Conservation (phyloP, 441 rosid species). For the Euphorbia schlechtendalii region DNA sequence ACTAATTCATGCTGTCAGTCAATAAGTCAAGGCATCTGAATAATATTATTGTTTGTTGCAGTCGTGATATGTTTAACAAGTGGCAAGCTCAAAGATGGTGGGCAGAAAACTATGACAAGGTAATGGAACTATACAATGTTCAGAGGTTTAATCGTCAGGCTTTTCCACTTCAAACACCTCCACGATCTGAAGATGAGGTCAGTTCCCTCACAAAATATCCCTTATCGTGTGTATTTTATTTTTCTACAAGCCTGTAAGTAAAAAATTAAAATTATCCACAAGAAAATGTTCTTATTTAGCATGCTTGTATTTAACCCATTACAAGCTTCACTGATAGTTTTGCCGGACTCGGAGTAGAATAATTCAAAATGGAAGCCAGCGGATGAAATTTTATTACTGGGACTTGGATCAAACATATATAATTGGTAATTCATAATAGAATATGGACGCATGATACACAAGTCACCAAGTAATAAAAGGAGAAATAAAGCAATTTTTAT, state of each 20-base stretch:
- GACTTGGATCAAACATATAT: too few species aligned
- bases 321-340: too few species aligned
- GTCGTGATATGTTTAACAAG: conserved; percentile 92
- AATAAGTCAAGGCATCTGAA: conserved; percentile 17
- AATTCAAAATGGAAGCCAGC: background rate
- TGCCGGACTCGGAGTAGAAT: background rate
- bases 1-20: conserved; percentile 3
- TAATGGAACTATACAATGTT: conserved; percentile 92
- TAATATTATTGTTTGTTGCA: conserved; percentile 30
- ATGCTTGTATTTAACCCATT: background rate
- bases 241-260: background rate
- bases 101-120: conserved; percentile 87
- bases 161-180: conserved; percentile 82
- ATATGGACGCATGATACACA: too few species aligned
- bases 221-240: background rate
- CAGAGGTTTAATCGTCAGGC: conserved; percentile 88
- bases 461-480: too few species aligned
- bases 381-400: background rate
- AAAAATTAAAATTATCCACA: background rate
- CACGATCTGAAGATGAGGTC: conserved; percentile 91
- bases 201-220: conserved; percentile 19
- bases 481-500: too few species aligned
- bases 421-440: too few species aligned
- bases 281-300: background rate
- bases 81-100: conserved; percentile 96